Conservation (phyloP, 768 basidiomycete species). For the Auriscalpium microsporum region DNA sequence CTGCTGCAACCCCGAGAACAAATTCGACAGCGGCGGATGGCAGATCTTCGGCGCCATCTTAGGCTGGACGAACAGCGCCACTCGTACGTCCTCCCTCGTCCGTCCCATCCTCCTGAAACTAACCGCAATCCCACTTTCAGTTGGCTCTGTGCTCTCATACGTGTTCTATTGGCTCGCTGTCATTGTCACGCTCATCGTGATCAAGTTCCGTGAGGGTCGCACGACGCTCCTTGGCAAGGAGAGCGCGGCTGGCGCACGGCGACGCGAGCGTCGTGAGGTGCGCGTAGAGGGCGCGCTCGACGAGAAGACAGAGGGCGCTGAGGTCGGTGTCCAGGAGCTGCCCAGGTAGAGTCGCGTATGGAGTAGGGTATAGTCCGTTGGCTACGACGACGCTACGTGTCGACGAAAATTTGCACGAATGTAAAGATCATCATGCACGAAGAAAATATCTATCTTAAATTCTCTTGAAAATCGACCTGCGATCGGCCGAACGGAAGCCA, state of each 20-base stretch:
- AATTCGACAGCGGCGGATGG: conserved; percentile 52
- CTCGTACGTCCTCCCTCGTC: conserved; percentile 33
- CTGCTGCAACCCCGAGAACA: conserved; percentile 65
- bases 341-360: neutral
- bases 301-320: neutral
- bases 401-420: too few species aligned
- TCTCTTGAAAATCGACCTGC: too few species aligned
- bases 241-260: neutral
- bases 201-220: conserved; percentile 45
- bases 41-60: conserved; percentile 77
- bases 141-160: conserved; percentile 79
- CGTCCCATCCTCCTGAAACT: neutral
- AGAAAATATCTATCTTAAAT: too few species aligned
- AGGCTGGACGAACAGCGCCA: conserved; percentile 83
- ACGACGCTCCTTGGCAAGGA: neutral
- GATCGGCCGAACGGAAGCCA: too few species aligned
- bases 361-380: too few species aligned
- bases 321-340: neutral
- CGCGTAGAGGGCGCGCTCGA: neutral
- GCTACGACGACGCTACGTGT: too few species aligned
- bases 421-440: too few species aligned
- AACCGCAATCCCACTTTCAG: conserved; percentile 20
- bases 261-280: neutral
- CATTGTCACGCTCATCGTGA: conserved; percentile 51
- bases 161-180: conserved; percentile 90